phyloP scores from a whole-genome alignment of 352 stramenopile genomes.

The Pythium dissimile region DNA sequence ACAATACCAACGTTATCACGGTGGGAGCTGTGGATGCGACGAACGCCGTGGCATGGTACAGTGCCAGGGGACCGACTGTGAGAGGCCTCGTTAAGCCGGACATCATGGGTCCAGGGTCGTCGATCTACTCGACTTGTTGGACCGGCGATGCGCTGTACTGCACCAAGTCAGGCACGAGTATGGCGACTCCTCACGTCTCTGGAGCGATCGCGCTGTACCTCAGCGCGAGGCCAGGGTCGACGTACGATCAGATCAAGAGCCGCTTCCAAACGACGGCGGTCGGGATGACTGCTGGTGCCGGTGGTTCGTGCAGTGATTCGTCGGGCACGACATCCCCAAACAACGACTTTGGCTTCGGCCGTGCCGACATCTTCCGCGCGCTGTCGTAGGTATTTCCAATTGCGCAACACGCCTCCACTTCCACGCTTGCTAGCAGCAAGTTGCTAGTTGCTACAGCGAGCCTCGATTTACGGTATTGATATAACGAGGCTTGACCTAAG shows the following conservation, averaged over 20 bases:
- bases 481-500: too few species aligned
- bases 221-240: slow-evolving; percentile 30
- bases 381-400: too few species aligned
- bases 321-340: slow-evolving; percentile 47
- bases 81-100: slow-evolving; percentile 47
- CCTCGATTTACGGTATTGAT: too few species aligned
- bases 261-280: slow-evolving; percentile 31
- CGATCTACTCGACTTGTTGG: slow-evolving; percentile 48
- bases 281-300: slow-evolving; percentile 26
- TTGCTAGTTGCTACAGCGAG: too few species aligned
- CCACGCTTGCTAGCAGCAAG: too few species aligned
- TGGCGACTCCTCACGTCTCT: slow-evolving; percentile 58
- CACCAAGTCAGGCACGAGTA: slow-evolving; percentile 62
- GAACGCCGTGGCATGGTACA: slow-evolving; percentile 41
- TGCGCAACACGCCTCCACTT: too few species aligned
- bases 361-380: slow-evolving; percentile 16
- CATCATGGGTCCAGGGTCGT: slow-evolving; percentile 40
- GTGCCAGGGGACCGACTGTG: slow-evolving; percentile 50
- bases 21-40: slow-evolving; percentile 54
- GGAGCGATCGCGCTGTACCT: slow-evolving; percentile 55
- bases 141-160: slow-evolving; percentile 44
- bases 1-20: slow-evolving; percentile 54
- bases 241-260: slow-evolving; percentile 40
- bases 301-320: slow-evolving; percentile 35
- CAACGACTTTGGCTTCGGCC: slow-evolving; percentile 25